These are phyloP conservation scores for Linderniella brevidens DNA, from an alignment of 257 asterid genomes.

Conservation along the genomic window DNA sequence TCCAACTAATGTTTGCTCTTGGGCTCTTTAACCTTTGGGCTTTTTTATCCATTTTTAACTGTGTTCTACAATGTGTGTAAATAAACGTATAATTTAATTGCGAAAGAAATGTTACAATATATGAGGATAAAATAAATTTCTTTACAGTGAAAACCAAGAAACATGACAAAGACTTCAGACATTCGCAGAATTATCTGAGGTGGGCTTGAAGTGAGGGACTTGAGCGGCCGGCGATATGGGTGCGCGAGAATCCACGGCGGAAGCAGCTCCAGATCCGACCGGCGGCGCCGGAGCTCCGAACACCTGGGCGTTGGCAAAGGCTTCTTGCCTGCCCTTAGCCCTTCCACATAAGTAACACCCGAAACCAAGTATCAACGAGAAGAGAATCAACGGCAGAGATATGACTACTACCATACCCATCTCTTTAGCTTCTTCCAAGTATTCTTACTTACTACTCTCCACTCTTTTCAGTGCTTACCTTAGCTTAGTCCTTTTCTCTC, in stretches of 20 bases:
- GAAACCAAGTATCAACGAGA: slow-evolving; percentile 53
- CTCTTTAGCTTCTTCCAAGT: neutral
- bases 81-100: too few relatives aligned
- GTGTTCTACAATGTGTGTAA: too few relatives aligned
- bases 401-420: slow-evolving; percentile 87
- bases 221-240: slow-evolving; percentile 12
- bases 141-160: too few relatives aligned
- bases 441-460: neutral
- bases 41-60: too few relatives aligned
- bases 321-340: slow-evolving; percentile 66
- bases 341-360: slow-evolving; percentile 77
- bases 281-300: slow-evolving; percentile 55
- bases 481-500: neutral
- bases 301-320: slow-evolving; percentile 50
- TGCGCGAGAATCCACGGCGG: slow-evolving; percentile 6
- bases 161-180: slow-evolving; percentile 13
- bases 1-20: too few relatives aligned
- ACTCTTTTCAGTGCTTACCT: neutral
- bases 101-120: too few relatives aligned
- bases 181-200: slow-evolving; percentile 18
- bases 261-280: slow-evolving; percentile 21
- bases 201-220: slow-evolving; percentile 17
- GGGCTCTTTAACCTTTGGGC: too few relatives aligned
- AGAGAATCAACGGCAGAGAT: slow-evolving; percentile 61
- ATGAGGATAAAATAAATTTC: too few relatives aligned